Evolutionary conservation across 1,284 basidiomycete species (phyloP).

Genomic region (Meira miltonrushii): DNA sequence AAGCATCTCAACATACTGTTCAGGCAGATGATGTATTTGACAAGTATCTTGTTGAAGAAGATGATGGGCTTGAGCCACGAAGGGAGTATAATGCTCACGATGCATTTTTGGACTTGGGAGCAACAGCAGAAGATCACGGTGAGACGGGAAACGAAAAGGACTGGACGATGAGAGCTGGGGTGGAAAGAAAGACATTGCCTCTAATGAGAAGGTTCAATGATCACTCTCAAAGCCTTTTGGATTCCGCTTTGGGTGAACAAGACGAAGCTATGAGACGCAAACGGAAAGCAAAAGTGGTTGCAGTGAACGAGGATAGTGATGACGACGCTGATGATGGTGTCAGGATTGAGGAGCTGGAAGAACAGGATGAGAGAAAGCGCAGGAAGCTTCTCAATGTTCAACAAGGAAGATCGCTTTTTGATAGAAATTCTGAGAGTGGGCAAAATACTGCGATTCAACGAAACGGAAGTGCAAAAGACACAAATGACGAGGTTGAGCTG

Average conservation of each 20-base stretch:
- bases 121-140: constrained; percentile 85
- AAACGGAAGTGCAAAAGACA: constrained; percentile 7
- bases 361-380: constrained; percentile 57
- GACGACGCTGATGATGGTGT: constrained; percentile 63
- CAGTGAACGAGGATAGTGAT: constrained; percentile 44
- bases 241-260: constrained; percentile 54
- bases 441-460: constrained; percentile 5
- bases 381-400: constrained; percentile 75
- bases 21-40: constrained; percentile 93
- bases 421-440: constrained; percentile 21
- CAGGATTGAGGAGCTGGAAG: constrained; percentile 78
- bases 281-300: constrained; percentile 32
- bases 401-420: constrained; percentile 26
- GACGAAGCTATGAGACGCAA: constrained; percentile 22
- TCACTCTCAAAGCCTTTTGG: constrained; percentile 82
- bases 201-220: constrained; percentile 96
- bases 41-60: constrained; percentile 86
- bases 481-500: neutral
- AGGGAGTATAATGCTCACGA: constrained; percentile 67
- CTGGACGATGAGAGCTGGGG: constrained; percentile 90
- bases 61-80: constrained; percentile 81
- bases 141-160: constrained; percentile 85
- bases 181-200: constrained; percentile 77
- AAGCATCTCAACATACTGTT: constrained; percentile 74
- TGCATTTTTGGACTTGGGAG: constrained; percentile 74